Evolutionary conservation across 2,329 filamentous ascomycete genomes (phyloP).

Genomic region (Samsoniella hepiali): DNA sequence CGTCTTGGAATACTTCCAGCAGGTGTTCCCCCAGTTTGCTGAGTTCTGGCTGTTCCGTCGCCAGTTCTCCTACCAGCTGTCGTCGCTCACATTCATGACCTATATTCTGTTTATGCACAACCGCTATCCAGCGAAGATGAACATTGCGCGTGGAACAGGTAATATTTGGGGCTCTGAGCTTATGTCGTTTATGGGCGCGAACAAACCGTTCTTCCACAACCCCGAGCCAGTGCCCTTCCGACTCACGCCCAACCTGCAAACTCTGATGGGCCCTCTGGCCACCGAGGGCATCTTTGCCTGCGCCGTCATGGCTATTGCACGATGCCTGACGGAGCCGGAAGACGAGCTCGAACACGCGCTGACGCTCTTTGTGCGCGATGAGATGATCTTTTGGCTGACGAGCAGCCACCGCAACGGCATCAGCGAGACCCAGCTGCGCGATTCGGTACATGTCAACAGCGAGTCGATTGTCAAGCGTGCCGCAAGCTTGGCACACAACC

Average conservation of each 20-base stretch:
- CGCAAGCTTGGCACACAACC: constrained; percentile 74
- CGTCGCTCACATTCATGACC: constrained; percentile 95
- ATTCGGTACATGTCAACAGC: constrained; percentile 80
- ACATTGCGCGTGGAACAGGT: constrained; percentile 80
- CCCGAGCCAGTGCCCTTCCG: constrained; percentile 96
- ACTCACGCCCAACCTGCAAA: constrained; percentile 92
- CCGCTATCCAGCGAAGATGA: constrained; percentile 92
- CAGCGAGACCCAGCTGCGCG: constrained; percentile 65
- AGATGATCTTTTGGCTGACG: constrained; percentile 97
- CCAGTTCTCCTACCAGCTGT: constrained; percentile 94
- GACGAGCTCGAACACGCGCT: constrained; percentile 93
- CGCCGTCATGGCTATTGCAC: constrained; percentile 91
- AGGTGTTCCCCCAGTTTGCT: constrained; percentile 79
- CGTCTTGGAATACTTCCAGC: constrained; percentile 84
- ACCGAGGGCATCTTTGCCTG: constrained; percentile 96
- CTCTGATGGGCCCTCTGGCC: constrained; percentile 90
- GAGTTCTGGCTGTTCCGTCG: constrained; percentile 99
- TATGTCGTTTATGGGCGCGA: constrained; percentile 81
- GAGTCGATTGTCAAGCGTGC: constrained; percentile 91
- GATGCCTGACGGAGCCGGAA: constrained; percentile 85
- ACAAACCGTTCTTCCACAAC: constrained; percentile 89
- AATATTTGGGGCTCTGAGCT: constrained; percentile 97
- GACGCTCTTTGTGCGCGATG: constrained; percentile 91
- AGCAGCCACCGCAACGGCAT: constrained; percentile 61
- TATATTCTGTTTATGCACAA: constrained; percentile 97